phyloP scores from a whole-genome alignment of 441 rosid species.

The Raphanus hybrid region DNA sequence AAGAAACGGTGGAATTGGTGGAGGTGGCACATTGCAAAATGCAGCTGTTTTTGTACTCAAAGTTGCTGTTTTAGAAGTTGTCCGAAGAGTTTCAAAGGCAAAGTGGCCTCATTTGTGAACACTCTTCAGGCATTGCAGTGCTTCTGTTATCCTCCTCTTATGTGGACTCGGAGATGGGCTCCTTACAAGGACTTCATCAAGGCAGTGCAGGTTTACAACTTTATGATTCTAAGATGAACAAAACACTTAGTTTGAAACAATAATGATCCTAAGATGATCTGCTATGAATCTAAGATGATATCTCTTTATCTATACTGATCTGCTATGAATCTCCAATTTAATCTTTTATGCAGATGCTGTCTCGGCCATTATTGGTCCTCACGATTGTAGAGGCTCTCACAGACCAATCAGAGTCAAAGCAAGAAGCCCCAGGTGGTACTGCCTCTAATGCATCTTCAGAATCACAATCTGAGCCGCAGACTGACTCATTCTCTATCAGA shows the following conservation, averaged over 20 bases:
- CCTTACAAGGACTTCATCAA: slow-evolving; percentile 73
- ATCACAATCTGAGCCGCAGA: slow-evolving; percentile 47
- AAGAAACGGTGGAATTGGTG: slow-evolving; percentile 21
- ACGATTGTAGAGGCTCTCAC: slow-evolving; percentile 75
- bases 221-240: background rate
- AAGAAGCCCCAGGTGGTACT: slow-evolving; percentile 44
- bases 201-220: slow-evolving; percentile 69
- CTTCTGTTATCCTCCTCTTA: slow-evolving; percentile 90
- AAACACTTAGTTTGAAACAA: no score
- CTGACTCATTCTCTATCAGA: slow-evolving; percentile 48
- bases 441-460: slow-evolving; percentile 52
- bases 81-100: slow-evolving; percentile 77
- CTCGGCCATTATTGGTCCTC: slow-evolving; percentile 79
- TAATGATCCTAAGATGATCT: no score
- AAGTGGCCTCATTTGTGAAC: slow-evolving; percentile 74
- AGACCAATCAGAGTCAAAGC: slow-evolving; percentile 48
- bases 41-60: slow-evolving; percentile 73
- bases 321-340: background rate
- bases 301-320: background rate
- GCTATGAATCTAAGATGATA: background rate
- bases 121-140: slow-evolving; percentile 81
- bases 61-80: slow-evolving; percentile 76
- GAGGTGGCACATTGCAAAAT: slow-evolving; percentile 42
- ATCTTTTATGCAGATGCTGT: slow-evolving; percentile 61
- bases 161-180: slow-evolving; percentile 82